These are phyloP conservation scores for Metarhizium humberi DNA, from an alignment of 2,329 filamentous ascomycete genomes.

Conservation along the genomic window DNA sequence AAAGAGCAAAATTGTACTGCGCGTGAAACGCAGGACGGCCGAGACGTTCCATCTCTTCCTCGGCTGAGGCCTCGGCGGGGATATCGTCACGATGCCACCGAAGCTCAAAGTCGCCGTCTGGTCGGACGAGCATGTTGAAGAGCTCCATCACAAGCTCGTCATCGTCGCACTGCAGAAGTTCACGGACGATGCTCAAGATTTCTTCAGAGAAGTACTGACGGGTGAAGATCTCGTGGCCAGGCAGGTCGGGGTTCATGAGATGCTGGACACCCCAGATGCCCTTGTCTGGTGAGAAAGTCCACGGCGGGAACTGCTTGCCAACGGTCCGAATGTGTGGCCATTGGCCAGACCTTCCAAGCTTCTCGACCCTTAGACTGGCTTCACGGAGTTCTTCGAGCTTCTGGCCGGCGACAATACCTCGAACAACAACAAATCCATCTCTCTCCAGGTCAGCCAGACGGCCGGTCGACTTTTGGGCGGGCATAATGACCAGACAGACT, in stretches of 20 bases:
- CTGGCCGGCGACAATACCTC: slow-evolving; percentile 46
- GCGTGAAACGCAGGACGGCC: slow-evolving; percentile 58
- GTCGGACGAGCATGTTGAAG: slow-evolving; percentile 76
- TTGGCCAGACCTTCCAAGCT: slow-evolving; percentile 54
- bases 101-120: slow-evolving; percentile 61
- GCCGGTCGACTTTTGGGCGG: slow-evolving; percentile 8
- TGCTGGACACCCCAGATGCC: slow-evolving; percentile 91
- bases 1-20: slow-evolving; percentile 82
- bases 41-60: slow-evolving; percentile 58
- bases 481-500: slow-evolving; percentile 6
- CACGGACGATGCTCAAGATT: slow-evolving; percentile 53
- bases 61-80: slow-evolving; percentile 49
- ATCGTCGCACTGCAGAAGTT: slow-evolving; percentile 48
- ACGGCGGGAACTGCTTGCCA: slow-evolving; percentile 86
- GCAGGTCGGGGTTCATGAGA: slow-evolving; percentile 65
- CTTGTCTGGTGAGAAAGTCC: slow-evolving; percentile 48
- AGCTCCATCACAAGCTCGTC: slow-evolving; percentile 75
- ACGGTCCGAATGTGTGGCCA: slow-evolving; percentile 81
- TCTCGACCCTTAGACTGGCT: slow-evolving; percentile 48
- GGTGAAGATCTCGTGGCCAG: slow-evolving; percentile 52
- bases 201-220: slow-evolving; percentile 61
- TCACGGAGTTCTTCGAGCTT: slow-evolving; percentile 50
- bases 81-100: slow-evolving; percentile 85
- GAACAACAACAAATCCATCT: slow-evolving; percentile 70
- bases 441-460: slow-evolving; percentile 43